Evolutionary conservation across 352 stramenopile genomes (phyloP), one percentile per base, ranked within the genome.

Genomic region (Phytophthora sansomeana): DNA sequence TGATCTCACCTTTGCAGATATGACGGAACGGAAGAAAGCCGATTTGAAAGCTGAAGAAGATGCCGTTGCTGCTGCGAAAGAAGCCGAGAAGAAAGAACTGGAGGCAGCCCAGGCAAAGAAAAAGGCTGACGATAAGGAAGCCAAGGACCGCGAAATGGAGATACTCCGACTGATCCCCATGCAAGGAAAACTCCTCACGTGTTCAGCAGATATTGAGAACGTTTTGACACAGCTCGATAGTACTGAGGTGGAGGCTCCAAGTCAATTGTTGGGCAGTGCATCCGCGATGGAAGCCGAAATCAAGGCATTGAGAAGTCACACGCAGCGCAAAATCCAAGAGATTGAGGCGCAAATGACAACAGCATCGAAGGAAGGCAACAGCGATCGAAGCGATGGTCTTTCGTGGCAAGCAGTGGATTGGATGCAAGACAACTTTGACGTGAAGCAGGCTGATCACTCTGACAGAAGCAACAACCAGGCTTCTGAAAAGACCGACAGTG

Each of bases 141-240:
- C 46, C 6, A 80, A 77, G 49, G 62, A 74, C 38, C 55, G 69
- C 7, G 70, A 87, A 7, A 72, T 64, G 52, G 69, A 87, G 55
- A 77, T 89, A 8, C 44, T 90, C 28, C 70, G 69, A 1, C 42
- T 87, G 14, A 59, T 90, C 0, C 81, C 81, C 4, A 52, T 88
- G 59, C 53, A 69, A 26, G 78, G 81, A 0, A 83, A 75, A 35
- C 58, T 90, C 7, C 52, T 88, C 8, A 74, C 69, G 14, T 73
- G 69, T 6, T 78, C 75, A 5, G 14, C 48, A 4, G 81, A 90
- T 29, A 74, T 90, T 44, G 64, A 90, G 3, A 67, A 78, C 5
- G 73, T 77, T 3, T 49, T 90, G 7, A 8, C 54, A 4, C 74
- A 82, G 14, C 49, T 90, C 6, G 81, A 88, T 17, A 33, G 24